Evolutionary conservation across 345 rosid genomes (phyloP), one percentile per base, ranked within the genome.

Genomic region (Citrus trifoliata): DNA sequence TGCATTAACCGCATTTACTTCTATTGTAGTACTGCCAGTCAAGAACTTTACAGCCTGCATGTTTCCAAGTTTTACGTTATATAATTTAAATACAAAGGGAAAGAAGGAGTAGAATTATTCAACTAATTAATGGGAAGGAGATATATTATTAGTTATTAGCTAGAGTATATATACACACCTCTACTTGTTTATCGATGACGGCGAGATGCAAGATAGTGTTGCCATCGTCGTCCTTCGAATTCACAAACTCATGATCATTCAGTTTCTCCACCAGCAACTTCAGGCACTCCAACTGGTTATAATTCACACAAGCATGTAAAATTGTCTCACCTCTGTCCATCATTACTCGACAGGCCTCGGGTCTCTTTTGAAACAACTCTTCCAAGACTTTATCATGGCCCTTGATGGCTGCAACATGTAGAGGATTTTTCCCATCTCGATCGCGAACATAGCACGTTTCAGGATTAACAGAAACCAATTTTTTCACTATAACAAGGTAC

Each of bases 161-260:
- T 12, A 42, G 16, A 42, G 51, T 42, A 12, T 12, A 42, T 42
- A 12, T 2, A 38, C 9, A 35, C 37, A n/a, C 87, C 85, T 84
- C 76, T 48, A 82, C 14, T 9, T 79, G 79, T 38, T 67, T 67
- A 22, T 67, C 60, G 27, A 37, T 48, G 42, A 68, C 81, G n/a
- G 85, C 81, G 7, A 76, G 24, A 74, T 84, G 87, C 74, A 84
- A n/a, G 16, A 65, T 67, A 27, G 82, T 78, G 79, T 68, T 70
- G 53, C 87, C 87, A 53, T 81, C 78, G 18, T 42, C 10, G 56
- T 81, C 84, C 51, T 48, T 72, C 12, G 72, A 71, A 73, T 76
- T 76, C 82, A 78, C 22, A 70, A 81, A 78, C 67, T 59, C 82
- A 38, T 72, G 27, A 51, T 78, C 80, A 1, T 35, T 48, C 1